phyloP scores from a whole-genome alignment of 2,329 filamentous ascomycete species.

The Pseudogymnoascus sp. region DNA sequence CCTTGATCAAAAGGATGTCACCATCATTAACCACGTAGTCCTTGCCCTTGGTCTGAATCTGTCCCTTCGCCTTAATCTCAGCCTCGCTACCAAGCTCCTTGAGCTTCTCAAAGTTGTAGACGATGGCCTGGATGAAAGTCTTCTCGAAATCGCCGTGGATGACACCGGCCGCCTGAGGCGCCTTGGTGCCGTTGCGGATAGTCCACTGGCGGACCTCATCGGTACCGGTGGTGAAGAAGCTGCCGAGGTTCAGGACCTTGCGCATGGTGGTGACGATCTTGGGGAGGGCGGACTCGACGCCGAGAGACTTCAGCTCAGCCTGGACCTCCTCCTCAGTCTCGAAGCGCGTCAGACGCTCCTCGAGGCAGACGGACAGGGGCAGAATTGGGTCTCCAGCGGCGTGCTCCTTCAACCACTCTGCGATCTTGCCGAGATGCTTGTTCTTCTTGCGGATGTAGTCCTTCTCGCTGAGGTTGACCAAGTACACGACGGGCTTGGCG shows the following conservation, averaged over 20 bases:
- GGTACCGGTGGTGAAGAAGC: conserved; percentile 93
- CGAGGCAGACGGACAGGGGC: conserved; percentile 84
- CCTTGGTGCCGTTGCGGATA: conserved; percentile 89
- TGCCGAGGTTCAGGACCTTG: conserved; percentile 78
- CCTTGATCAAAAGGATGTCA: conserved; percentile 81
- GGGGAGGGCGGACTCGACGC: conserved; percentile 79
- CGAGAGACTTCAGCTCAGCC: conserved; percentile 83
- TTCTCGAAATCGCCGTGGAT: conserved; percentile 99
- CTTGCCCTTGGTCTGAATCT: conserved; percentile 98
- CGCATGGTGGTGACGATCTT: conserved; percentile 93
- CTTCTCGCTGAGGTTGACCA: conserved; percentile 94
- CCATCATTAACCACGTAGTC: conserved; percentile 87
- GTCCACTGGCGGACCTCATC: conserved; percentile 99
- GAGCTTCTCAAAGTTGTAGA: conserved; percentile 79
- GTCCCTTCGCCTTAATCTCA: conserved; percentile 85
- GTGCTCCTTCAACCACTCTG: conserved; percentile 91
- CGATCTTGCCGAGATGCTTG: conserved; percentile 91
- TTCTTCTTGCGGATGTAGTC: conserved; percentile 99
- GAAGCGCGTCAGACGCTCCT: conserved; percentile 81
- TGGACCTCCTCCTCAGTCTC: conserved; percentile 67
- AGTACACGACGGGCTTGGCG: conserved; percentile 93
- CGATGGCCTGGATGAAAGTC: conserved; percentile 94
- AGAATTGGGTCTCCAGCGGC: conserved; percentile 83
- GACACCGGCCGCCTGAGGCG: conserved; percentile 93
- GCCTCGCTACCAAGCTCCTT: conserved; percentile 85